Evolutionary conservation across 2,329 filamentous ascomycete genomes (phyloP).

Genomic region (Apiospora phragmitis): DNA sequence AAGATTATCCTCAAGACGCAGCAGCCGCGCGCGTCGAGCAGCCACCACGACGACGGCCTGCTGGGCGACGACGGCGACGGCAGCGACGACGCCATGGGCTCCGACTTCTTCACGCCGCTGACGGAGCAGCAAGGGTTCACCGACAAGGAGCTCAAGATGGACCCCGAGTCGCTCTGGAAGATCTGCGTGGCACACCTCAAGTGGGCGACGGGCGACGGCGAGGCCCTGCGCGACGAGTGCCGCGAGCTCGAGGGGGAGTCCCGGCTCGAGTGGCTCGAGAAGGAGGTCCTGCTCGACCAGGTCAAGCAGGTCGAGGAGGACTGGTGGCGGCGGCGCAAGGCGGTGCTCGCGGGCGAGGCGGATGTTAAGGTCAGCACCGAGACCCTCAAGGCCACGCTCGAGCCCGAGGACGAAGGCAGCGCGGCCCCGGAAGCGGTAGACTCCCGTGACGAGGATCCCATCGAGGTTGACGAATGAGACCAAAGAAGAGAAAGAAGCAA

Average conservation of each 20-base stretch:
- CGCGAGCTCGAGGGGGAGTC: slow-evolving; percentile 66
- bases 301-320: slow-evolving; percentile 66
- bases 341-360: slow-evolving; percentile 45
- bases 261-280: slow-evolving; percentile 75
- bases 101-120: slow-evolving; percentile 58
- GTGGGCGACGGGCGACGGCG: slow-evolving; percentile 70
- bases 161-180: slow-evolving; percentile 60
- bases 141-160: slow-evolving; percentile 61
- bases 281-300: slow-evolving; percentile 77
- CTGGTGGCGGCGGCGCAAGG: slow-evolving; percentile 60
- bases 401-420: slow-evolving; percentile 4
- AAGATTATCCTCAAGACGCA: slow-evolving; percentile 66
- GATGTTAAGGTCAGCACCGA: slow-evolving; percentile 41
- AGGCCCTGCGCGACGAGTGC: slow-evolving; percentile 64
- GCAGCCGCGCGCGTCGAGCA: slow-evolving; percentile 56
- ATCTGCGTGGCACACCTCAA: slow-evolving; percentile 71
- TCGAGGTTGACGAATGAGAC: not conserved
- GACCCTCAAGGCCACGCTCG: slow-evolving; percentile 7
- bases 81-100: slow-evolving; percentile 55
- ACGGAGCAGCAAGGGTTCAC: slow-evolving; percentile 64
- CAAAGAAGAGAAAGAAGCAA: not conserved
- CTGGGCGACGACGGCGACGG: slow-evolving; percentile 52
- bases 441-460: not conserved
- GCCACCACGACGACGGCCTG: slow-evolving; percentile 53
- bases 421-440: not conserved